Conservation (phyloP, 225 moss, liverwort and hornwort genomes). For the Bryoerythrophyllum caledonicum region DNA sequence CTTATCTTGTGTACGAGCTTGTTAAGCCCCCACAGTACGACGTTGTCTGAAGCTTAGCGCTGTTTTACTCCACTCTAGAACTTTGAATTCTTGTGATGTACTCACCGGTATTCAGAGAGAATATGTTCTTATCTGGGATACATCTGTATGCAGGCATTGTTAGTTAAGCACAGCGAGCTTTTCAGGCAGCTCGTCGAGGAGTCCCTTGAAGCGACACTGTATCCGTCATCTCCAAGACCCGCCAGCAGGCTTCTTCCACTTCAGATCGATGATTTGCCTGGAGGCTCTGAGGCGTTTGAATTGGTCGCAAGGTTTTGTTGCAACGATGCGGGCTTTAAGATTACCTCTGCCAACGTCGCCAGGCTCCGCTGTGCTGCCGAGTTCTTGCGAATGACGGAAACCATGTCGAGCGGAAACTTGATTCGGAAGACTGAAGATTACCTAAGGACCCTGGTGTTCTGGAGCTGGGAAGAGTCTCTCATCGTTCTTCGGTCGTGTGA, state of each 20-base stretch:
- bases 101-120: not conserved
- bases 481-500: constrained; percentile 71
- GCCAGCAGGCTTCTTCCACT: constrained; percentile 51
- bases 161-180: constrained; percentile 65
- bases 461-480: constrained; percentile 91
- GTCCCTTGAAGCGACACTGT: constrained; percentile 25
- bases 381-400: constrained; percentile 85
- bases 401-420: constrained; percentile 58
- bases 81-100: not conserved
- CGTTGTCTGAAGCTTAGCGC: not conserved
- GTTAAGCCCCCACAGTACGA: not conserved
- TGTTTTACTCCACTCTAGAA: not conserved
- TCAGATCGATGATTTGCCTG: constrained; percentile 75
- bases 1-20: not conserved
- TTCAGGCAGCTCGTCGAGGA: constrained; percentile 59
- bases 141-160: constrained; percentile 49
- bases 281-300: constrained; percentile 84
- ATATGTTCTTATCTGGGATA: not conserved
- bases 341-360: constrained; percentile 76
- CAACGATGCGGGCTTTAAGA: constrained; percentile 44
- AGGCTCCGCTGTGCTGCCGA: constrained; percentile 83
- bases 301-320: constrained; percentile 74
- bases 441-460: constrained; percentile 69
- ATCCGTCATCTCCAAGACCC: constrained; percentile 35
- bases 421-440: constrained; percentile 66